Evolutionary conservation across 225 moss, liverwort and hornwort species (phyloP).

Genomic region (Thuidium tamariscinum): DNA sequence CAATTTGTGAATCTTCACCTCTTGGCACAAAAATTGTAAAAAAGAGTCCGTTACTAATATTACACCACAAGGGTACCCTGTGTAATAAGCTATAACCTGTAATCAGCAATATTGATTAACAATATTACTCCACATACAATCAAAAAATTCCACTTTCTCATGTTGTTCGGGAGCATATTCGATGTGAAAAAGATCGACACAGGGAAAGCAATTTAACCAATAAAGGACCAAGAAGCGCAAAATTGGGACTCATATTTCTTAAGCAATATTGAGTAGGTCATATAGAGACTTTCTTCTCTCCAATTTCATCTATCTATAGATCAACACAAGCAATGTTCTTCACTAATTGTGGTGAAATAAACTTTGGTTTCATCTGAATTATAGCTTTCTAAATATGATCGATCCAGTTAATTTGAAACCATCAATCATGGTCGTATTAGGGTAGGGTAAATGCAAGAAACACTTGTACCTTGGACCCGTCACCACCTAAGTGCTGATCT

Average conservation of each 20-base stretch:
- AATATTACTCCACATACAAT: background rate
- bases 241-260: background rate
- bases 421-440: background rate
- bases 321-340: background rate
- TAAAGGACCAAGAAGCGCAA: background rate
- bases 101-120: background rate
- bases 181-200: background rate
- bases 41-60: background rate
- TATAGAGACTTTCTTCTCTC: background rate
- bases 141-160: background rate
- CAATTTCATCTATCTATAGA: background rate
- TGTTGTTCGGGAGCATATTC: no score
- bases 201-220: background rate
- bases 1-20: constrained; percentile 58
- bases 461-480: no score
- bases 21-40: background rate
- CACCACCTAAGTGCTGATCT: no score
- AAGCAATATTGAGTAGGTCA: background rate
- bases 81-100: background rate
- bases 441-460: no score
- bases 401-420: background rate
- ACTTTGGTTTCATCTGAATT: background rate
- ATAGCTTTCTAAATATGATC: background rate
- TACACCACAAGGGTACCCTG: background rate
- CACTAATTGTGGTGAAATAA: background rate